Conservation (phyloP, 805 yeast genomes). For the Scheffersomyces ergatensis region DNA sequence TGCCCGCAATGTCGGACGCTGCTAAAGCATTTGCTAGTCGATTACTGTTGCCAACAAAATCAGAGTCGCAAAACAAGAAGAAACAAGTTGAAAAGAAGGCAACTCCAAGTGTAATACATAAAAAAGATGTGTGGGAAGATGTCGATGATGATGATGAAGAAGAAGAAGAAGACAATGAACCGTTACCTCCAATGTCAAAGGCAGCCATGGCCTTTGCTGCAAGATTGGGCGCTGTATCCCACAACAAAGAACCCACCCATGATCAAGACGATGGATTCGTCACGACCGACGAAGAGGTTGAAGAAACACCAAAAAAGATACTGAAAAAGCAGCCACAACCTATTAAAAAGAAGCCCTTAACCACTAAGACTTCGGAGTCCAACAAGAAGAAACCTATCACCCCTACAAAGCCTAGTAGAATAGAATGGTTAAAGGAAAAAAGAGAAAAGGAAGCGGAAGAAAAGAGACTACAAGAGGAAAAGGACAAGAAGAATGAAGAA, state of each 20-base stretch:
- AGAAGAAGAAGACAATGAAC: constrained; percentile 9
- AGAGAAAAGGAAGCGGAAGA: background rate
- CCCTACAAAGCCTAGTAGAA: background rate
- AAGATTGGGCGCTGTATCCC: constrained; percentile 19
- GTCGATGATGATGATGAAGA: constrained; percentile 3
- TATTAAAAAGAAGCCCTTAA: background rate
- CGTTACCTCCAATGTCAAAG: constrained; percentile 23
- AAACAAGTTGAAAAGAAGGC: background rate
- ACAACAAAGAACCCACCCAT: constrained; percentile 1
- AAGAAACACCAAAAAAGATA: background rate
- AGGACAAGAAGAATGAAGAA: constrained; percentile 2
- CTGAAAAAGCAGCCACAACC: no score
- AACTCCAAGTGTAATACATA: background rate
- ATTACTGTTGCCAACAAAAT: constrained; percentile 4
- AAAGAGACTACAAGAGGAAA: constrained; percentile 1
- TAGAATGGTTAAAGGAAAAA: background rate
- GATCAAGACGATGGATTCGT: constrained; percentile 8
- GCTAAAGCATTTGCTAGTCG: constrained; percentile 32
- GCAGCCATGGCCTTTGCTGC: constrained; percentile 34
- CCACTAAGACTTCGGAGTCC: background rate
- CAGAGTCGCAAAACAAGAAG: constrained; percentile 2
- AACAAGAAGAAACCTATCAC: background rate
- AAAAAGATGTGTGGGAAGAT: background rate
- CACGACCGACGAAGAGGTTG: constrained; percentile 4
- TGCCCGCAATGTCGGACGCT: constrained; percentile 27